Conservation (phyloP, 2,329 filamentous ascomycete species). For the Colletotrichum paranaense region DNA sequence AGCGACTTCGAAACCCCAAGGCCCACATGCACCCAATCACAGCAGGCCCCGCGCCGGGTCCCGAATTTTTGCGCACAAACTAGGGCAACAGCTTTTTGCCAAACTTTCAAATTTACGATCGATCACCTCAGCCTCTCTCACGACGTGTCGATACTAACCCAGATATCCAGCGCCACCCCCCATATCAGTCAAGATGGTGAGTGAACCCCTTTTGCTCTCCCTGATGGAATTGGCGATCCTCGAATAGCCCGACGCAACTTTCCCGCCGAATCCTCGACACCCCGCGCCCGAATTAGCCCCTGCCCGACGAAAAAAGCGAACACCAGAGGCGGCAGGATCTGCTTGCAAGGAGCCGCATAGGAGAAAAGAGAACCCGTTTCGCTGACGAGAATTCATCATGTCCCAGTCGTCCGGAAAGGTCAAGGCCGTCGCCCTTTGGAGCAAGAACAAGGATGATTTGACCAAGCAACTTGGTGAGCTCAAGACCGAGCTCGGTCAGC, state of each 20-base stretch:
- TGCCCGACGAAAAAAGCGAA: slow-evolving; percentile 21
- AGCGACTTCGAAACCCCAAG: background rate
- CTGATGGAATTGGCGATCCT: slow-evolving; percentile 18
- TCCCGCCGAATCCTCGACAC: slow-evolving; percentile 18
- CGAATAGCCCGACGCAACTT: slow-evolving; percentile 16
- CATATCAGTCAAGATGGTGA: slow-evolving; percentile 37
- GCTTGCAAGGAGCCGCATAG: background rate
- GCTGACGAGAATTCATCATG: slow-evolving; percentile 36
- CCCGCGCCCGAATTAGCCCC: slow-evolving; percentile 12
- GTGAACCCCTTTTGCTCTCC: slow-evolving; percentile 24
- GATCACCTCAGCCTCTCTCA: slow-evolving; percentile 18
- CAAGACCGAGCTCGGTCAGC: slow-evolving; percentile 95
- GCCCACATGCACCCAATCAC: slow-evolving; percentile 10
- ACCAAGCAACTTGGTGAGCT: slow-evolving; percentile 94
- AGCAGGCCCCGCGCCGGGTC: slow-evolving; percentile 3
- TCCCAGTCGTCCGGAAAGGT: slow-evolving; percentile 72
- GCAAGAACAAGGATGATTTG: slow-evolving; percentile 99
- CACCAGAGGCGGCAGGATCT: background rate
- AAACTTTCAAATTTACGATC: slow-evolving; percentile 2
- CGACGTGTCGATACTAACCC: slow-evolving; percentile 36
- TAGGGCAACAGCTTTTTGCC: slow-evolving; percentile 9
- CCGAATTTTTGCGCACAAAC: slow-evolving; percentile 11
- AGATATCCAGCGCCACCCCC: slow-evolving; percentile 36
- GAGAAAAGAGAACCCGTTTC: slow-evolving; percentile 5
- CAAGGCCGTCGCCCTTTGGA: slow-evolving; percentile 97